Evolutionary conservation across 495 filamentous ascomycete genomes (phyloP).

Genomic region (Aspergillus sclerotiicarbonarius): DNA sequence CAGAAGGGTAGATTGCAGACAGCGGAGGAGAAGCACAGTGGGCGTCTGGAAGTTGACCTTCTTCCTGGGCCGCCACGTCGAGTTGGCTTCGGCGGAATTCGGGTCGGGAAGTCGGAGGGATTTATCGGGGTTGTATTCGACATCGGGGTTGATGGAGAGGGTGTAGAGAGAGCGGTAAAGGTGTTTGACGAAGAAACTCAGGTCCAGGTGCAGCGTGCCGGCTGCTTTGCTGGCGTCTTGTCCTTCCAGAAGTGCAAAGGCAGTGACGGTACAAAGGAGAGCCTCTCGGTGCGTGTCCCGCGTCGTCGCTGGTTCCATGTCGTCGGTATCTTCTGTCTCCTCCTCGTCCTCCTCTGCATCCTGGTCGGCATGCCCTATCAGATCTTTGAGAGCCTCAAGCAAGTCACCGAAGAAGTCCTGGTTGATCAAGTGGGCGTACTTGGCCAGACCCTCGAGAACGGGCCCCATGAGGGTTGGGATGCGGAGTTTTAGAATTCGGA

Average conservation of each 20-base stretch:
- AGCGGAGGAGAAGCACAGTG: slow-evolving; percentile 83
- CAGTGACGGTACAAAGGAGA: slow-evolving; percentile 93
- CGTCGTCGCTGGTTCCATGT: slow-evolving; percentile 24
- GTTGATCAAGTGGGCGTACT: slow-evolving; percentile 94
- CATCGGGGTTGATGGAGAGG: slow-evolving; percentile 75
- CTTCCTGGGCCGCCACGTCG: slow-evolving; percentile 37
- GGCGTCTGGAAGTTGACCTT: slow-evolving; percentile 93
- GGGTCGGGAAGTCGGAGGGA: slow-evolving; percentile 80
- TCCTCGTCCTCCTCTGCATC: slow-evolving; percentile 50
- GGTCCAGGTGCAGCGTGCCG: slow-evolving; percentile 71
- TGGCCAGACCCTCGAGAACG: slow-evolving; percentile 85
- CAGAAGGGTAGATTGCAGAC: slow-evolving; percentile 69
- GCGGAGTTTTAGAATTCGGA: slow-evolving; percentile 84
- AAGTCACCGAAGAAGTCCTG: slow-evolving; percentile 97
- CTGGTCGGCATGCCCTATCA: slow-evolving; percentile 68
- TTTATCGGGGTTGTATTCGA: slow-evolving; percentile 75
- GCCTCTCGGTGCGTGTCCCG: slow-evolving; percentile 78
- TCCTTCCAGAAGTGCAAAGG: slow-evolving; percentile 87
- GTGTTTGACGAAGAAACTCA: slow-evolving; percentile 90
- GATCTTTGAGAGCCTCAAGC: slow-evolving; percentile 87
- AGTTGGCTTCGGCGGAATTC: slow-evolving; percentile 35
- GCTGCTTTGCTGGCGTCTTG: slow-evolving; percentile 73
- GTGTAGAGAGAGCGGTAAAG: slow-evolving; percentile 81
- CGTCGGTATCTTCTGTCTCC: slow-evolving; percentile 45
- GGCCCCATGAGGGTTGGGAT: slow-evolving; percentile 81